Evolutionary conservation across 257 asterid genomes (phyloP), one percentile per base, ranked within the genome.

Genomic region (Dorcoceras hygrometricum): DNA sequence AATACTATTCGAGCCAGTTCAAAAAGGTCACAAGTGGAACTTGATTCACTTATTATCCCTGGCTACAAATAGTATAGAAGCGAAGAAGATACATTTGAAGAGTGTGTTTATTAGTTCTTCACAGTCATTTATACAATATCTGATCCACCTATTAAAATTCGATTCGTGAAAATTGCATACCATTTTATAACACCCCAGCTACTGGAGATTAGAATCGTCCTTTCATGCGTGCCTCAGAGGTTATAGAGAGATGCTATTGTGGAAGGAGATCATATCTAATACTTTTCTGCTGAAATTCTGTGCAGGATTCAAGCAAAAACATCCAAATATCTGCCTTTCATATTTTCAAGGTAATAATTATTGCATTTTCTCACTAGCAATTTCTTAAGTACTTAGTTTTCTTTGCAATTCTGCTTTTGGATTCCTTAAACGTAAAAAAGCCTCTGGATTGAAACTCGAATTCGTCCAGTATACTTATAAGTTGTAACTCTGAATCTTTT

Each of bases 251-350:
- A 63, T 60, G 36, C 14, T 32, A 53, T 29, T 62, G 67, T 62
- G 71, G 54, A 26, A 36, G 67, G 56, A 31, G 69, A 70, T 16
- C 48, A 16, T 2, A 16, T 46, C 22, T 46, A 46, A 16, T 51
- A 74, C 77, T 59, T 63, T 79, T 67, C 68, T 5, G 58, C 26
- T 14, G 27, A 25, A 48, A 53, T 67, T 74, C 14, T 70, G 61
- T 77, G 71, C 93, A 94, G 99, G 97, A 90, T 79, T 80, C 96
- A 9, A 94, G 97, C 93, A 94, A 85, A 87, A 94, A 85, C 75
- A 94, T 94, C 64, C 99, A 90, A 78, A 71, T 90, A 53, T 90
- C 95, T 19, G 97, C 96, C 73, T 94, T 94, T 80, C 99, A 94
- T 77, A 85, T 94, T 72, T 94, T 94, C 87, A 94, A 94, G 97